A percentile compares a stretch with the other conserved stretches of the same genome.
Evolutionary conservation across 768 basidiomycete species (phyloP).

Genomic region (Hydnomerulius pinastri): DNA sequence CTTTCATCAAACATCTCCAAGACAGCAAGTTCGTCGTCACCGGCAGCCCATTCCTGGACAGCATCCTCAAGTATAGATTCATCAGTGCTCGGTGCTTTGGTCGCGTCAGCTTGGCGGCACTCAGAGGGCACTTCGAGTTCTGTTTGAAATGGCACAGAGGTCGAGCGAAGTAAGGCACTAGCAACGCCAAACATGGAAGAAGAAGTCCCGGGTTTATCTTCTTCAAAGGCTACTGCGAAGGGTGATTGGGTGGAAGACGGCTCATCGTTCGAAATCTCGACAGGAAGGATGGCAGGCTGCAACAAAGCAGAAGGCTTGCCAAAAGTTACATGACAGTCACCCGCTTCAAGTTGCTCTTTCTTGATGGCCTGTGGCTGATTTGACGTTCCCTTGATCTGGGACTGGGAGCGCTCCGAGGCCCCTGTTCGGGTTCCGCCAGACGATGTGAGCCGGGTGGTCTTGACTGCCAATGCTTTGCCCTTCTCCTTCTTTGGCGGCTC

Average conservation of each 20-base stretch:
- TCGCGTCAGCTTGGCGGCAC: neutral
- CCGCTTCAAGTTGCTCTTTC: neutral
- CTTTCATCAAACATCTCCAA: constrained; percentile 30
- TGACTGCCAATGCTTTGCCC: neutral
- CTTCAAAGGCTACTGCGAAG: neutral
- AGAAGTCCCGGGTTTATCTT: neutral
- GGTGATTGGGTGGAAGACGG: neutral
- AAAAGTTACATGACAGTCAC: constrained; percentile 12
- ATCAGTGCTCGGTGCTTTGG: too few species aligned
- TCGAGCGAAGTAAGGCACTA: constrained; percentile 13
- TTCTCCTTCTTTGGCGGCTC: constrained; percentile 2
- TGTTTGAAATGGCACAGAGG: neutral
- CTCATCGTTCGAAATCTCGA: neutral
- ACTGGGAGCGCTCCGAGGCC: neutral
- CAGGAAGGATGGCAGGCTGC: neutral
- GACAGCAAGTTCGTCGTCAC: constrained; percentile 64
- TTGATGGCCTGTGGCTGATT: too few species aligned
- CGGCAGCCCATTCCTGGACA: constrained; percentile 66
- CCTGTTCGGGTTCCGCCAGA: neutral
- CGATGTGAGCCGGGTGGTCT: neutral
- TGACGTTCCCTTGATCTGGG: neutral
- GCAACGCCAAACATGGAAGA: constrained; percentile 21
- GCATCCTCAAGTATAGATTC: constrained; percentile 14
- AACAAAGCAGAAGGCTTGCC: constrained; percentile 31
- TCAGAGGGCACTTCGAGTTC: neutral